Conservation (phyloP, 371 early-diverging fungal species). For the Mucor mucedo region DNA sequence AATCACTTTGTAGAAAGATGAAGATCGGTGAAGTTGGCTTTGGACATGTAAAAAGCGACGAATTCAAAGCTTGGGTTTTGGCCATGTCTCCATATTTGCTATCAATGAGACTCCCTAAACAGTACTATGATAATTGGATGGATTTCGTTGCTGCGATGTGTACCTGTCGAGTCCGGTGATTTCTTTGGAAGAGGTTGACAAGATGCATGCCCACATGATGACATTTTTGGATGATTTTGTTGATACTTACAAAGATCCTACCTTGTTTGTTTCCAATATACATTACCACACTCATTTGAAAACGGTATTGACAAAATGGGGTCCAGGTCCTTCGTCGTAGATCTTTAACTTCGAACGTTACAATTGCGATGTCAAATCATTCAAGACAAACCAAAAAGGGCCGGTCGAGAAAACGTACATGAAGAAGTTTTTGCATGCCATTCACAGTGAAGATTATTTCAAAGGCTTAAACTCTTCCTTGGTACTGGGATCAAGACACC, state of each 20-base stretch:
- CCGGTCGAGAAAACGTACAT: not conserved
- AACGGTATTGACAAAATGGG: not conserved
- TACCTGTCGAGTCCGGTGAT: not conserved
- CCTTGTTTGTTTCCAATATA: not conserved
- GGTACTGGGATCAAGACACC: not conserved
- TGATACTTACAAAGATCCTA: not conserved
- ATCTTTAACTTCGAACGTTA: not conserved
- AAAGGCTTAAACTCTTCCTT: not conserved
- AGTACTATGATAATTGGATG: not conserved
- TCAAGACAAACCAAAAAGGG: not conserved
- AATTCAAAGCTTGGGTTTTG: not conserved
- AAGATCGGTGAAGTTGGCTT: not conserved
- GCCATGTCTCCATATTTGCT: not conserved
- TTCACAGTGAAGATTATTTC: not conserved
- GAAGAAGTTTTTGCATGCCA: not conserved
- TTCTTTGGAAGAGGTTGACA: not conserved
- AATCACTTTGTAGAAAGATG: not conserved
- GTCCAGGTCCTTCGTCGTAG: not conserved
- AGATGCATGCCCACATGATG: not conserved
- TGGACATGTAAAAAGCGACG: not conserved
- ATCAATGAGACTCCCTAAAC: not conserved
- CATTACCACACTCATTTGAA: not conserved
- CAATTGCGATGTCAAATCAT: not conserved
- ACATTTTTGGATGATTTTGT: not conserved
- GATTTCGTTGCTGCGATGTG: not conserved